Evolutionary conservation across 768 basidiomycete genomes (phyloP), one percentile per base, ranked within the genome.

Genomic region (Porphyrellus cyaneotinctus): DNA sequence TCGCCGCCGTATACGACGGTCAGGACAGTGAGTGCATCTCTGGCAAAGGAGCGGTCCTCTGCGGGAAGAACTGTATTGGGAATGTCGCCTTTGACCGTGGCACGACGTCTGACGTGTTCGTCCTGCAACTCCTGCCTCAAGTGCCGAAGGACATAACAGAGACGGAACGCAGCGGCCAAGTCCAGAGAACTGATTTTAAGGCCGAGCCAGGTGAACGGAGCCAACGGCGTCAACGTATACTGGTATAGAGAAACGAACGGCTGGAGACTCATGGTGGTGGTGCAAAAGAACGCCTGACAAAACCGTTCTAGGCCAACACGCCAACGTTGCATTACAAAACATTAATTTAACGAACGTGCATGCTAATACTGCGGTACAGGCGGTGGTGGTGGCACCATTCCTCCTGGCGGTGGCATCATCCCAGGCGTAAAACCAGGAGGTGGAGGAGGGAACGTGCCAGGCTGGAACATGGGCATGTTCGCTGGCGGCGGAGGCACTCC

Each of bases 1-100:
- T 91, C 87, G n/a, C 89, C 89, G 10, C 88, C 88, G 61, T 83
- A 90, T 1, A 90, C 87, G 26, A 91, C 82, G 14, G 81, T 69
- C 30, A 87, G 70, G 3, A 83, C 83, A 1, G 85, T 76, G 6
- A 76, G 65, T 17, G 78, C 64, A 58, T 80, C 81, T 60, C 82
- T 79, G 32, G 77, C 74, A 55, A 87, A 83, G 4, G 85, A 84
- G 15, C 71, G 72, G 36, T 73, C 66, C 58, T 84, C 85, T 11
- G 76, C 51, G 4, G 65, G 66, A 9, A 63, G 56, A 5, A 57
- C 49, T 18, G 61, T 66, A 28, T 28, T 28, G 26, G 26, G 32
- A 33, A 10, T 33, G 15, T 15, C 32, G 11, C 32, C 32, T 33
- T 33, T 70, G 54, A 76, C 74, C 20, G 58, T 64, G 36, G 57